These are phyloP conservation scores for Helotiales sp. DNA, from an alignment of 2,329 filamentous ascomycete species.

Conservation along the genomic window DNA sequence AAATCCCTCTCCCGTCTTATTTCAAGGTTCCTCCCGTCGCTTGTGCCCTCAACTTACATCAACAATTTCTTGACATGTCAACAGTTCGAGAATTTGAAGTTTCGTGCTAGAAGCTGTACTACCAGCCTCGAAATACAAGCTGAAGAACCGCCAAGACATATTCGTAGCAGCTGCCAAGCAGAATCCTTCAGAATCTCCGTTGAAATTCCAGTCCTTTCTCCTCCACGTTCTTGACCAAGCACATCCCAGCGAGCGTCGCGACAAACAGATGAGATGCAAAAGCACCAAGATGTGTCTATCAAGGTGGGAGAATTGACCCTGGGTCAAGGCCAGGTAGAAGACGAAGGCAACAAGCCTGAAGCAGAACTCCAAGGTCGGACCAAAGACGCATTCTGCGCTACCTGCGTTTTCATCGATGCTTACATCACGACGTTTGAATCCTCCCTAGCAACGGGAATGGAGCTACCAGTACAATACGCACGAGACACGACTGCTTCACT, in stretches of 20 bases:
- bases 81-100: neutral
- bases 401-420: neutral
- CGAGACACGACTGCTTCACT: neutral
- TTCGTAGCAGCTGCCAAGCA: neutral
- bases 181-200: neutral
- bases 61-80: neutral
- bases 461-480: neutral
- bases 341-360: neutral
- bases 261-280: neutral
- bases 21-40: too few species aligned
- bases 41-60: too few species aligned
- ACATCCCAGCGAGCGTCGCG: neutral
- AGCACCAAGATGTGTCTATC: neutral
- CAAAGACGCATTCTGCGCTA: neutral
- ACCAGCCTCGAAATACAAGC: neutral
- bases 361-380: too few species aligned
- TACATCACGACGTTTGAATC: conserved; percentile 4
- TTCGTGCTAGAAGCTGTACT: neutral
- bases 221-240: neutral
- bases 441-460: neutral
- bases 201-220: too few species aligned
- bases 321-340: neutral
- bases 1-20: too few species aligned
- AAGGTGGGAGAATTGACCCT: neutral
- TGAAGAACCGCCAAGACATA: neutral